Percentiles rank a stretch among this genome's conserved stretches.
Evolutionary conservation across 1,139 yeast genomes (phyloP).

Genomic region (Hyphopichia burtonii): DNA sequence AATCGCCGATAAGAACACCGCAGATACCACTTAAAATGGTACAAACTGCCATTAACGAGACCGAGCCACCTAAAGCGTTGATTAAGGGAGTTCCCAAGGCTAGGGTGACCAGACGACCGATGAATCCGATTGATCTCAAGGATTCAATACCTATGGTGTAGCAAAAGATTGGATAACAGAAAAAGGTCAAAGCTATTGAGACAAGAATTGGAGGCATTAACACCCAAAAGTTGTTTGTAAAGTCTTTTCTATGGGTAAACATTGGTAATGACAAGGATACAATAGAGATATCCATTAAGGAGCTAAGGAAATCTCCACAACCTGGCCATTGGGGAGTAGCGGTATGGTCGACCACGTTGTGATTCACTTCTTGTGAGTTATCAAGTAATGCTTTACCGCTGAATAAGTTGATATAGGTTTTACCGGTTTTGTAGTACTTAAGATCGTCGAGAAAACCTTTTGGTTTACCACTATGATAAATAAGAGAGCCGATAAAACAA

Average conservation of each 20-base stretch:
- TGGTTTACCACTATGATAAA: conserved; percentile 43
- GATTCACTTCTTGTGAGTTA: conserved; percentile 20
- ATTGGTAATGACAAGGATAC: conserved; percentile 75
- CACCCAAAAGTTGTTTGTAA: conserved; percentile 55
- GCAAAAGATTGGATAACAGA: conserved; percentile 68
- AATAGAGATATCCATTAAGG: conserved; percentile 74
- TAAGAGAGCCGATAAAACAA: conserved; percentile 60
- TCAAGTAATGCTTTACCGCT: conserved; percentile 31
- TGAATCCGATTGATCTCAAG: conserved; percentile 65
- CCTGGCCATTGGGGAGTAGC: conserved; percentile 63
- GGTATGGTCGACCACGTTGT: conserved; percentile 22
- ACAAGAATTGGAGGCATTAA: conserved; percentile 61
- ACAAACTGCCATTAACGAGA: conserved; percentile 73
- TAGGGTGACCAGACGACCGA: conserved; percentile 78
- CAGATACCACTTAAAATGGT: conserved; percentile 76
- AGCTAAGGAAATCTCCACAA: conserved; percentile 71
- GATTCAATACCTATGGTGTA: conserved; percentile 63
- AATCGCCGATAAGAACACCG: conserved; percentile 70
- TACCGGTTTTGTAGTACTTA: conserved; percentile 63
- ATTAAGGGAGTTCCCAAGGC: conserved; percentile 79
- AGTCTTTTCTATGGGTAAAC: conserved; percentile 70
- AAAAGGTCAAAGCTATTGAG: conserved; percentile 58
- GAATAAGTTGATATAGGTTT: conserved; percentile 61
- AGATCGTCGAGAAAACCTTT: conserved; percentile 50
- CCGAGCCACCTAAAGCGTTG: conserved; percentile 62